Base-by-base conservation (phyloP, 306 rosid species). In the Castanea crenata region DNA sequence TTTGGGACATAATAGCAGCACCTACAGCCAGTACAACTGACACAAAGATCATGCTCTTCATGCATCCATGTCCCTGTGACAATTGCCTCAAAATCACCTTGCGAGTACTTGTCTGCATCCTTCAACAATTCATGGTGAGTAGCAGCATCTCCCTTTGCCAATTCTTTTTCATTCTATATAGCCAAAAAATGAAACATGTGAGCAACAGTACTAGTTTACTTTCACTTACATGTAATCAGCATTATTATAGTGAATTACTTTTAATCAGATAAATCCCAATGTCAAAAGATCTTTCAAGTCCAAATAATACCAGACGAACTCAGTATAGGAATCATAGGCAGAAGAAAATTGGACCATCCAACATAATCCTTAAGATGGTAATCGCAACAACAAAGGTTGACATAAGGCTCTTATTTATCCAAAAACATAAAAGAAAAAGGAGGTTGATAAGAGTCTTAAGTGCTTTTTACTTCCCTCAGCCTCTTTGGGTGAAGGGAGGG, bases 21-120 rank as follows among this genome's bases (percentile, higher is more conserved):
- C 84, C 83, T 4, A 76, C 83, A 23, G 84, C 86, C 16, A 87
- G 71, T 44, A 55, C 74, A 54, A 81, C 71, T 13, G 86, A 81
- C 16, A 76, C 52, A 21, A 87, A 20, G 58, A 84, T 74, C 86
- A 87, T 55, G 90, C 75, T 27, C 79, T 79, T 87, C 82, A 87
- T 46, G 83, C 88, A 87, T 34, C 88, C 88, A 69, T 69, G 74
- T 57, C 80, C 88, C 10, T 8, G 78, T 2, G 90, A 87, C 76
- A 76, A 55, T 73, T 57, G 85, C 55, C 81, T 68, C 62, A 81
- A 73, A 32, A 84, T 73, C 29, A 57, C 58, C 78, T 82, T 84
- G 82, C 86, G n/a, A 87, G 69, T 76, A 67, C 74, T 84, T 79
- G 86, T 84, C 77, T 20, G 90, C 88, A 18, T 84, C 86, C 83